A percentile compares a stretch with the other conserved stretches of the same genome.
Conservation (phyloP, 164 flowering plant genomes). For the Protea cynaroides region DNA sequence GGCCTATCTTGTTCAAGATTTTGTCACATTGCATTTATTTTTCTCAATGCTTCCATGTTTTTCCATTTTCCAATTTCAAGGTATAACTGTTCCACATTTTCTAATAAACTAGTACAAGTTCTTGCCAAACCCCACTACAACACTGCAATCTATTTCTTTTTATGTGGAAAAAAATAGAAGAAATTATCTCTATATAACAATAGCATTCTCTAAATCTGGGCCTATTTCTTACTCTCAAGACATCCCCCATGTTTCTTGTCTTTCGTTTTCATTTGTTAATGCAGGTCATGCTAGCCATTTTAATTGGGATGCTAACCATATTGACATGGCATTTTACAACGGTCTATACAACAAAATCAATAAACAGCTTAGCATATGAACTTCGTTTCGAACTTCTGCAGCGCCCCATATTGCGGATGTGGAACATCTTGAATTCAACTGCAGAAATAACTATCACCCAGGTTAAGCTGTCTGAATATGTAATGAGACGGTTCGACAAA, state of each 20-base stretch:
- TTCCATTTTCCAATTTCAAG: too few species aligned
- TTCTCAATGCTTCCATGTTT: too few species aligned
- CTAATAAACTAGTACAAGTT: too few species aligned
- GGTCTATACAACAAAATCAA: slow-evolving; percentile 72
- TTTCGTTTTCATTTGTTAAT: slow-evolving; percentile 10
- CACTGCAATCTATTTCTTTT: too few species aligned
- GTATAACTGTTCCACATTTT: too few species aligned
- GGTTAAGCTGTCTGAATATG: slow-evolving; percentile 87
- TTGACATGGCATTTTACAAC: slow-evolving; percentile 95
- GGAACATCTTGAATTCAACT: slow-evolving; percentile 90
- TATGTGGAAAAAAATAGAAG: too few species aligned
- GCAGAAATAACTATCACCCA: slow-evolving; percentile 84
- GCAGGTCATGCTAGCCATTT: slow-evolving; percentile 95
- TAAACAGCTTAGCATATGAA: slow-evolving; percentile 77
- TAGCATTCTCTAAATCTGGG: background rate
- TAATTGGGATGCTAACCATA: slow-evolving; percentile 84
- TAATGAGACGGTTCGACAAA: slow-evolving; percentile 50
- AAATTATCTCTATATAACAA: too few species aligned
- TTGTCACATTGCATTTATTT: too few species aligned
- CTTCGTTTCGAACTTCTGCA: slow-evolving; percentile 92
- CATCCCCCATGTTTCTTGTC: background rate
- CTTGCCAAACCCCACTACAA: too few species aligned
- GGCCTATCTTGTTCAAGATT: too few species aligned
- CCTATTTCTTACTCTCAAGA: background rate
- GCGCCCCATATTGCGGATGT: slow-evolving; percentile 85